These are phyloP conservation scores for Saitozyma sp. DNA, from an alignment of 768 basidiomycete genomes.

Conservation along the genomic window DNA sequence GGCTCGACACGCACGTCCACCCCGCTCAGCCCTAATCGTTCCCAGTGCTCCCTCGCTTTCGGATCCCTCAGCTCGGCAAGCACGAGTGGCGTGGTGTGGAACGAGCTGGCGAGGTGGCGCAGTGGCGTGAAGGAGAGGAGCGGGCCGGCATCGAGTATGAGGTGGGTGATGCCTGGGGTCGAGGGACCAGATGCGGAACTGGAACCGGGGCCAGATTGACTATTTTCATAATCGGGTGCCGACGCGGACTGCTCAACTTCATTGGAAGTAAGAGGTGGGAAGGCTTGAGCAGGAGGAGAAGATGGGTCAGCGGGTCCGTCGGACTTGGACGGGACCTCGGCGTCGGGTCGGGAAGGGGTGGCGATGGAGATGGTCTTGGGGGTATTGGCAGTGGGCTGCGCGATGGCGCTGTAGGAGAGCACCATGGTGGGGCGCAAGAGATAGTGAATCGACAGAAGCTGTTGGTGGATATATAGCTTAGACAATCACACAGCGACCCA, in stretches of 20 bases:
- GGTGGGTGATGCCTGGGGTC: constrained; percentile 55
- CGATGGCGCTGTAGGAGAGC: constrained; percentile 39
- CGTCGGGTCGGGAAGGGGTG: neutral
- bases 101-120: constrained; percentile 80
- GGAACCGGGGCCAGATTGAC: neutral
- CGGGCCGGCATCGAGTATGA: constrained; percentile 92
- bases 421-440: constrained; percentile 29
- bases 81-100: constrained; percentile 86
- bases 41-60: constrained; percentile 73
- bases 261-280: neutral
- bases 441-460: no score
- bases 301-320: neutral
- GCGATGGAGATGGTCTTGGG: constrained; percentile 9
- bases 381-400: constrained; percentile 15
- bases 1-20: constrained; percentile 53
- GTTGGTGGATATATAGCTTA: no score
- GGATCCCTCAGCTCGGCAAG: constrained; percentile 85
- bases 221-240: neutral
- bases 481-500: no score
- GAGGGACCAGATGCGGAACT: neutral
- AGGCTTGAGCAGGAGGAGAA: neutral
- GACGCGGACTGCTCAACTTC: neutral
- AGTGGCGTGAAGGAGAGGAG: constrained; percentile 79
- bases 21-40: constrained; percentile 55
- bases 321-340: neutral